A percentile compares a stretch with the other conserved stretches of the same genome.
Conservation (phyloP, 2,329 filamentous ascomycete species). For the Penicillium occitanis region DNA sequence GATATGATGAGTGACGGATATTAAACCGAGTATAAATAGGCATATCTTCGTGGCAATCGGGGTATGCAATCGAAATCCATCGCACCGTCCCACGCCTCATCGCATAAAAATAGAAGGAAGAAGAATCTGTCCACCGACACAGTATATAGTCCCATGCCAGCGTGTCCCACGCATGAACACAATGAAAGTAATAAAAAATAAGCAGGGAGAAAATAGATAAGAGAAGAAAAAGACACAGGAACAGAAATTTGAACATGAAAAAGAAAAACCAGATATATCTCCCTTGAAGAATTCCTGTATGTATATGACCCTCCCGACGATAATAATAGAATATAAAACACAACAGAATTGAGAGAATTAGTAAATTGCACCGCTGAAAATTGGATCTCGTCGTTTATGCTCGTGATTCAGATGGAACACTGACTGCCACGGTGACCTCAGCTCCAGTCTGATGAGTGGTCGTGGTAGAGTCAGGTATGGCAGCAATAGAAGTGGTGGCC, state of each 20-base stretch:
- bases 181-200: conserved; percentile 20
- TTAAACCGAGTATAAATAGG: conserved; percentile 23
- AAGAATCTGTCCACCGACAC: conserved; percentile 15
- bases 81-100: conserved; percentile 16
- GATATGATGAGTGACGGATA: conserved; percentile 21
- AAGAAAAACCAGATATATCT: conserved; percentile 31
- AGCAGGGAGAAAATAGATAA: conserved; percentile 24
- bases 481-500: conserved; percentile 36
- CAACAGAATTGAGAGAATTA: conserved; percentile 28
- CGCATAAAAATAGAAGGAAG: conserved; percentile 15
- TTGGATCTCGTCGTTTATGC: conserved; percentile 24
- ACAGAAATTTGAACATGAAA: conserved; percentile 28
- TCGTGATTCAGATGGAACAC: conserved; percentile 22
- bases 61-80: conserved; percentile 17
- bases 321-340: conserved; percentile 30
- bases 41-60: conserved; percentile 25
- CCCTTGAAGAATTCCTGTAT: conserved; percentile 34
- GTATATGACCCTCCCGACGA: conserved; percentile 33
- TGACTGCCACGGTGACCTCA: conserved; percentile 30
- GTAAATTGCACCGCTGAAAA: conserved; percentile 30
- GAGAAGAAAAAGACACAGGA: conserved; percentile 17
- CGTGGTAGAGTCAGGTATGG: conserved; percentile 32
- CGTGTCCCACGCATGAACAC: conserved; percentile 32
- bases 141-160: conserved; percentile 28
- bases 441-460: conserved; percentile 25